Base-by-base conservation (phyloP, 352 stramenopile genomes). In the Globisporangium cylindrosporum region DNA sequence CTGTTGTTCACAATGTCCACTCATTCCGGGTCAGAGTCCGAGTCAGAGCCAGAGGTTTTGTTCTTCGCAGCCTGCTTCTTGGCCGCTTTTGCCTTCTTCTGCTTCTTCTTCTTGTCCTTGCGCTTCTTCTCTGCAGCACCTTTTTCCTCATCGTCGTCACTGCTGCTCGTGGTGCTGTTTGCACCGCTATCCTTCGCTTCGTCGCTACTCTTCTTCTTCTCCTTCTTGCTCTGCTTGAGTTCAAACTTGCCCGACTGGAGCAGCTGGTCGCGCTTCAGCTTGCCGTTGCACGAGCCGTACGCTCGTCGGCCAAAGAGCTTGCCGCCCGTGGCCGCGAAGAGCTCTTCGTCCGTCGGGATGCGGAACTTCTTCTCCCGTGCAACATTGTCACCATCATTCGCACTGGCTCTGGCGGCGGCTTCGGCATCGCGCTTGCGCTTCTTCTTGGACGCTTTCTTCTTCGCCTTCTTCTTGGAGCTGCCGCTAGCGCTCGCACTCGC, bases 281-380 rank as follows among this genome's bases (percentile, higher is more conserved):
- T 98, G 46, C 90, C 92, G 3, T 80, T 84, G 70, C 91, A 95
- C 2, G 85, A 93, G 2, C 86, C 86, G 65, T 98, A 97, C 3
- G 95, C 95, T 67, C 97, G 77, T 71, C 97, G 98, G 12, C 95
- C 96, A 79, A 99, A 98, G 51, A 98, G 78, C 57, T 97, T 98
- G 34, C 97, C 97, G 22, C 96, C 97, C 0, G 96, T 99, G 2
- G 95, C 96, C 53, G 88, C 79, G 74, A 99, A 99, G 29, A 99
- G 84, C 74, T 99, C 95, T 71, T 98, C 92, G 73, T 98, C 96
- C 15, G 95, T 99, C 46, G 85, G 86, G 80, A 84, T 76, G 55
- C 77, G 75, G 56, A 86, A 90, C 73, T 89, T 91, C 49, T 77
- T 88, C 20, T 81, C 71, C 20, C 64, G 22, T 4, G 77, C 78